Conservation (phyloP, 192 early-diverging fungal genomes). For the Backusella tarrabulga region DNA sequence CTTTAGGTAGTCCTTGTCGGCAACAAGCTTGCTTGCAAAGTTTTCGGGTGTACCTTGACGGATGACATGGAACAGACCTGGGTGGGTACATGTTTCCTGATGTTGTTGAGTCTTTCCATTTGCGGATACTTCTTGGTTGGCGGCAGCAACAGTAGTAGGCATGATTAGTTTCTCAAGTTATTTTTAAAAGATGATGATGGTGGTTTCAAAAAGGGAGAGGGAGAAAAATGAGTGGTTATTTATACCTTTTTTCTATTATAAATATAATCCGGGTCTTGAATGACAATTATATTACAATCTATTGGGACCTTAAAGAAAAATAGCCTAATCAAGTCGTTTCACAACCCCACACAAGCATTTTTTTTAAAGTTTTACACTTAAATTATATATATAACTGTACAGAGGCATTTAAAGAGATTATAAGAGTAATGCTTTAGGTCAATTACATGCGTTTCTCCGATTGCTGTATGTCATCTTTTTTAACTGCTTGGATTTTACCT, state of each 20-base stretch:
- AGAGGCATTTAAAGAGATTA: not conserved
- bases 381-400: not conserved
- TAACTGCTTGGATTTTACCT: not conserved
- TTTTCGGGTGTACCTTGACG: constrained; percentile 38
- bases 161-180: not conserved
- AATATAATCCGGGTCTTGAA: not conserved
- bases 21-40: constrained; percentile 48
- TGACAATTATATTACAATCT: not conserved
- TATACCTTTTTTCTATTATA: not conserved
- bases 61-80: constrained; percentile 40
- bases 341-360: not conserved
- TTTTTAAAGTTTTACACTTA: not conserved
- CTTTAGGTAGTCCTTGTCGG: constrained; percentile 39
- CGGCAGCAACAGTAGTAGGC: not conserved
- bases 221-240: not conserved
- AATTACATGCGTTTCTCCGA: constrained; percentile 2
- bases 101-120: not conserved
- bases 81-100: constrained; percentile 31
- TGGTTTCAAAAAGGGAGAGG: not conserved
- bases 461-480: constrained; percentile 4
- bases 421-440: not conserved
- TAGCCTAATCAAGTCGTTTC: not conserved
- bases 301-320: not conserved
- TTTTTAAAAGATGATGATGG: not conserved
- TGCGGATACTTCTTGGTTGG: not conserved